Percentiles rank a stretch among this genome's conserved stretches.
Evolutionary conservation across 1,139 yeast species (phyloP).

Genomic region (Taiozyma sp.): DNA sequence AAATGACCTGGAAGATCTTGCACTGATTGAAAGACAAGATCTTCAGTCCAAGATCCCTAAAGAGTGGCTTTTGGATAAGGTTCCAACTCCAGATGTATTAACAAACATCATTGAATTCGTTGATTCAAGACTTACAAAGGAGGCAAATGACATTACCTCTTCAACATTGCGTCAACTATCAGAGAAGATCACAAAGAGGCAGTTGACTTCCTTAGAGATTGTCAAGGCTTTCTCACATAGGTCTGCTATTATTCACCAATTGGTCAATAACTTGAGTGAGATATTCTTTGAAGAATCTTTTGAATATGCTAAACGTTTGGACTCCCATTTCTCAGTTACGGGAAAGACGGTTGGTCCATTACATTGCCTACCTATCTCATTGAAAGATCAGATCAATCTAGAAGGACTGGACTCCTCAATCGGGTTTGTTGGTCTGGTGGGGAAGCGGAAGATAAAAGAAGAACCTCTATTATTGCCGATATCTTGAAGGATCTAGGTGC

Average conservation of each 20-base stretch:
- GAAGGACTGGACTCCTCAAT: conserved; percentile 40
- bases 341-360: conserved; percentile 47
- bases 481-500: conserved; percentile 44
- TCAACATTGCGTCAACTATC: conserved; percentile 29
- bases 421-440: conserved; percentile 38
- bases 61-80: conserved; percentile 21
- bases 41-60: conserved; percentile 19
- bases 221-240: conserved; percentile 33
- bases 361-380: conserved; percentile 65
- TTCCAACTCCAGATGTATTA: conserved; percentile 13
- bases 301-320: conserved; percentile 40
- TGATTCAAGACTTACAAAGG: conserved; percentile 23
- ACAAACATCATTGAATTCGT: conserved; percentile 27
- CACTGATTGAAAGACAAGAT: conserved; percentile 16
- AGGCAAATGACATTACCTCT: conserved; percentile 30
- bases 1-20: conserved; percentile 20
- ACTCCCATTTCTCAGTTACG: conserved; percentile 29
- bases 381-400: conserved; percentile 46
- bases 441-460: conserved; percentile 28
- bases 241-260: conserved; percentile 44
- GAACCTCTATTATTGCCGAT: conserved; percentile 39
- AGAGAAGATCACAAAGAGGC: conserved; percentile 28
- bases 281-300: conserved; percentile 35
- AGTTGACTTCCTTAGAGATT: conserved; percentile 26
- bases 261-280: conserved; percentile 40